Conservation (phyloP, 371 early-diverging fungal genomes). For the Thermomucor indicae-seudaticae region DNA sequence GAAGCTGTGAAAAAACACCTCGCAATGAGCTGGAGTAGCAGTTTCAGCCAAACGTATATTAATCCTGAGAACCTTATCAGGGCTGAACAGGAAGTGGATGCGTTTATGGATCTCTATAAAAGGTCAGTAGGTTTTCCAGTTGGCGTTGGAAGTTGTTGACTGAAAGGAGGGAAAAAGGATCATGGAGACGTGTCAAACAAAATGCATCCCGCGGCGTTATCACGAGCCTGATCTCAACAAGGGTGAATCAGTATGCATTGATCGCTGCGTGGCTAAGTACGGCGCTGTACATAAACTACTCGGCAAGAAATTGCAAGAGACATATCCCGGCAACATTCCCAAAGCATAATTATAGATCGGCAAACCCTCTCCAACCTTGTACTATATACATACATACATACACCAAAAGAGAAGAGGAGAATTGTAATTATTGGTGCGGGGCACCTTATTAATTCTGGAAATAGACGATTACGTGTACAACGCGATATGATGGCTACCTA, state of each 20-base stretch:
- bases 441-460: no score
- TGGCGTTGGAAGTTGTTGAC: background rate
- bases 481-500: no score
- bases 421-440: no score
- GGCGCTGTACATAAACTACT: constrained; percentile 74
- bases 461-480: no score
- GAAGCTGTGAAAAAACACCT: no score
- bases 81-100: constrained; percentile 80
- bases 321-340: constrained; percentile 5
- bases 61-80: constrained; percentile 64
- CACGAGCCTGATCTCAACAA: constrained; percentile 88
- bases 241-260: constrained; percentile 94
- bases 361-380: background rate
- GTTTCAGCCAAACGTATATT: constrained; percentile 43
- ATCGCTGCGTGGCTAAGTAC: constrained; percentile 89
- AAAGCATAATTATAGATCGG: background rate
- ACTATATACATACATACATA: no score
- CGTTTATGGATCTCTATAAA: constrained; percentile 72
- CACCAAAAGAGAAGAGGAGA: no score
- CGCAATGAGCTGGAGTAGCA: constrained; percentile 35
- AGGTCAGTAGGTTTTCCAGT: constrained; percentile 38
- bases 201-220: constrained; percentile 86
- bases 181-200: constrained; percentile 77
- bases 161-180: constrained; percentile 47
- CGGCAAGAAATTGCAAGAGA: constrained; percentile 60